Evolutionary conservation across 257 asterid species (phyloP).

Genomic region (Solanum piurae): DNA sequence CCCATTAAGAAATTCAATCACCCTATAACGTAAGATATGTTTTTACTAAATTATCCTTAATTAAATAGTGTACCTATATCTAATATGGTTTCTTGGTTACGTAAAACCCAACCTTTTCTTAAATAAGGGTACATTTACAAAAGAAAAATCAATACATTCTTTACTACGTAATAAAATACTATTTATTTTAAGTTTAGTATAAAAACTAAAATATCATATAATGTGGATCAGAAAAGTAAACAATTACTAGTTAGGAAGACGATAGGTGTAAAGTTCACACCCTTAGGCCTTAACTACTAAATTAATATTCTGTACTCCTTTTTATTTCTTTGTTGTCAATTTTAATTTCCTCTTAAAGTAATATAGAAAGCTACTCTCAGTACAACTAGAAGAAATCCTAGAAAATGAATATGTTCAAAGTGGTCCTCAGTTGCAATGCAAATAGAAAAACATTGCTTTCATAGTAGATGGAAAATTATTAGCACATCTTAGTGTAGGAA

Average conservation of each 20-base stretch:
- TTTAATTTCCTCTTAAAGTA: background rate
- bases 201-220: background rate
- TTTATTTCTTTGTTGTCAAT: background rate
- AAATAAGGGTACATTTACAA: background rate
- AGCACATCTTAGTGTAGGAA: background rate
- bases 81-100: background rate
- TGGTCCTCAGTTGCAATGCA: background rate
- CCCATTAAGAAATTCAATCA: background rate
- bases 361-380: background rate
- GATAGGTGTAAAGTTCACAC: background rate
- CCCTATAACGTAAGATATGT: background rate
- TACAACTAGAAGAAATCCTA: background rate
- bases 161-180: background rate
- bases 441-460: background rate
- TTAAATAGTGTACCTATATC: background rate
- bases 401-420: background rate
- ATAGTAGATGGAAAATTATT: background rate
- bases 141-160: background rate
- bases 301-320: background rate
- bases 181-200: background rate
- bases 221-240: background rate
- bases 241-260: background rate
- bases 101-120: background rate
- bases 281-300: background rate
- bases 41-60: background rate